Evolutionary conservation across 345 rosid species (phyloP), one percentile per base, ranked within the genome.

Genomic region (Corymbia maculata): DNA sequence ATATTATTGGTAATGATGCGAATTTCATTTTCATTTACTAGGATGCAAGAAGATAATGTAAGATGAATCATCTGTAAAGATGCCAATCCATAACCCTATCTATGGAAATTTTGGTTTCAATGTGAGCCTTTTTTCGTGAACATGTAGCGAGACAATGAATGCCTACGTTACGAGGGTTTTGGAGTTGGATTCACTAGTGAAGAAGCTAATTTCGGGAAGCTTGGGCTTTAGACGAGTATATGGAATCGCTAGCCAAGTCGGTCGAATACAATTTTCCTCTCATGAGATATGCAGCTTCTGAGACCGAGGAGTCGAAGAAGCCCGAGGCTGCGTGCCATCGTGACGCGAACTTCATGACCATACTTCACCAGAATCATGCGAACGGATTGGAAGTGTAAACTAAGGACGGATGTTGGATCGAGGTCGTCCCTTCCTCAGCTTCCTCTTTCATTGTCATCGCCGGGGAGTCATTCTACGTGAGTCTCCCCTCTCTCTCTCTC

Each of bases 321-420:
- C 21, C 45, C 8, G 79, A 47, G 51, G n/a, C 13, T 11, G 4
- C 15, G 13, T 3, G 42, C 44, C 90, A 88, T 53, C 14, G 9
- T 2, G 86, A 88, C 12, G 13, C 75, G 55, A 86, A 79, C 45
- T 88, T 88, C 26, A 5, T 88, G 75, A 86, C 75, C 85, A 28
- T 88, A n/a, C 90, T 88, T 55, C 88, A 86, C 30, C 90, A 88
- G 45, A 88, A 88, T 36, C 55, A 47, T 51, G 90, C 86, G 26
- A 68, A 86, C 21, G 79, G 86, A 44, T 16, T 88, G 50, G 47
- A 51, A 49, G 44, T 88, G 36, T 55, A 88, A 57, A 70, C 85
- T 45, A 86, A 88, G 57, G 89, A 85, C 44, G 59, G 88, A 12
- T 36, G 7, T n/a, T 75, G 90, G 57, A 66, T 85, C 24, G 5